A percentile compares a stretch with the other conserved stretches of the same genome.
phyloP scores from a whole-genome alignment of 148 eudicot species.

The Cornus florida region DNA sequence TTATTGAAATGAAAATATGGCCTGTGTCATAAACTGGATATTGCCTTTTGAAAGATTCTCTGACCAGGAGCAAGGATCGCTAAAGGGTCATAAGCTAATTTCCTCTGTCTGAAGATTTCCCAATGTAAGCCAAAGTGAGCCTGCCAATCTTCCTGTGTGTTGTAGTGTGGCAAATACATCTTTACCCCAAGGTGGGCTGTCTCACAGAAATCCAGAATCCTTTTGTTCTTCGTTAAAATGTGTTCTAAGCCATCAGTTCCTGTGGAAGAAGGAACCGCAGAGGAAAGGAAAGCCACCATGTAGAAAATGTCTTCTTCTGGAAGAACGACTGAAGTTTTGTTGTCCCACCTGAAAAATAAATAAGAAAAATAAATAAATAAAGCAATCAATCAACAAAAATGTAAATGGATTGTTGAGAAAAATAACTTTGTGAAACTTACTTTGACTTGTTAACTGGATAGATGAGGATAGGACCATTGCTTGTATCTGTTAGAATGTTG shows the following conservation, averaged over 20 bases:
- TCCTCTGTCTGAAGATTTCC: constrained; percentile 60
- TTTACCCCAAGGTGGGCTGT: constrained; percentile 51
- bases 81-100: constrained; percentile 76
- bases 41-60: constrained; percentile 63
- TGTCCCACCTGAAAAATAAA: constrained; percentile 58
- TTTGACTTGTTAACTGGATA: constrained; percentile 71
- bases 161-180: constrained; percentile 76
- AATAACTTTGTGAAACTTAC: constrained; percentile 32
- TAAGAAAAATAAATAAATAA: not conserved
- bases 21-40: constrained; percentile 43
- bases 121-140: constrained; percentile 75
- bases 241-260: constrained; percentile 53
- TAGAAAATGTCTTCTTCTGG: constrained; percentile 82
- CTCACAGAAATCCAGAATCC: constrained; percentile 58
- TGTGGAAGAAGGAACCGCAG: constrained; percentile 58
- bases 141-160: constrained; percentile 59
- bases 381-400: not conserved
- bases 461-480: constrained; percentile 76
- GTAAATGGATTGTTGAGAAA: not conserved
- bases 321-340: constrained; percentile 64
- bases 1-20: not conserved
- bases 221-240: constrained; percentile 46
- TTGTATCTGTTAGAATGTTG: constrained; percentile 56
- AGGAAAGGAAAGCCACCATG: constrained; percentile 66
- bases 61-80: constrained; percentile 94